Evolutionary conservation across 2,329 filamentous ascomycete species (phyloP).

Genomic region (Clonostachys rhizophaga): DNA sequence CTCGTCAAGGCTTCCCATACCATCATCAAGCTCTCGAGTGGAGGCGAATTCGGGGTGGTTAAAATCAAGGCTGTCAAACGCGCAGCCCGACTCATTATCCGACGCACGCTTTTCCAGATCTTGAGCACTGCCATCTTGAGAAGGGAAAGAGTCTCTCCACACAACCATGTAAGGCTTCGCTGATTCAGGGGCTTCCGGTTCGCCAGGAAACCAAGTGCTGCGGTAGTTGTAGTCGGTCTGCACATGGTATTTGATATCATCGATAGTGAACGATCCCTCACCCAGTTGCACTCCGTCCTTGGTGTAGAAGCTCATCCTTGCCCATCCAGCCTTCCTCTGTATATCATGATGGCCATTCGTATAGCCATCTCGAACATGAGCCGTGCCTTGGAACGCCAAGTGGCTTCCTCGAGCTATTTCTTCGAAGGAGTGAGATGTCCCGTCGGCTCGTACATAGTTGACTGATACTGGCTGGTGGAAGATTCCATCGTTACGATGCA

Average conservation of each 20-base stretch:
- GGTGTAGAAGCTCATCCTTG: conserved; percentile 69
- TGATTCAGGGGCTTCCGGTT: conserved; percentile 56
- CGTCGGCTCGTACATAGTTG: no score
- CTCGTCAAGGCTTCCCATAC: conserved; percentile 51
- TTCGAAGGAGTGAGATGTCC: no score
- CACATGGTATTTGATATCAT: conserved; percentile 82
- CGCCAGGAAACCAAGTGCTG: conserved; percentile 64
- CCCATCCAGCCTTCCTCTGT: conserved; percentile 63
- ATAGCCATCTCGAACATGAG: no score
- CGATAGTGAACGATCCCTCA: conserved; percentile 80
- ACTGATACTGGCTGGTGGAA: no score
- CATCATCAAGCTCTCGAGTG: conserved; percentile 1
- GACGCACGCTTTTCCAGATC: conserved; percentile 29
- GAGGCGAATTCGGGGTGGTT: conserved; percentile 72
- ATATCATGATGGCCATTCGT: no score
- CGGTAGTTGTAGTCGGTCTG: conserved; percentile 72
- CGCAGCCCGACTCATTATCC: conserved; percentile 50
- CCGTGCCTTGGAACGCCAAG: no score
- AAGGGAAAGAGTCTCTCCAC: conserved; percentile 86
- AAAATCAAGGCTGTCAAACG: conserved; percentile 72
- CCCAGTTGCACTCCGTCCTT: conserved; percentile 81
- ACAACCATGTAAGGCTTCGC: conserved; percentile 76
- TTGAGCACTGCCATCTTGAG: background rate
- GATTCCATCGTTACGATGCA: no score
- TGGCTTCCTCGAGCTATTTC: no score